A percentile compares a stretch with the other conserved stretches of the same genome.
Conservation (phyloP, 176 grass and related monocot genomes). For the Alloteropsis semialata region DNA sequence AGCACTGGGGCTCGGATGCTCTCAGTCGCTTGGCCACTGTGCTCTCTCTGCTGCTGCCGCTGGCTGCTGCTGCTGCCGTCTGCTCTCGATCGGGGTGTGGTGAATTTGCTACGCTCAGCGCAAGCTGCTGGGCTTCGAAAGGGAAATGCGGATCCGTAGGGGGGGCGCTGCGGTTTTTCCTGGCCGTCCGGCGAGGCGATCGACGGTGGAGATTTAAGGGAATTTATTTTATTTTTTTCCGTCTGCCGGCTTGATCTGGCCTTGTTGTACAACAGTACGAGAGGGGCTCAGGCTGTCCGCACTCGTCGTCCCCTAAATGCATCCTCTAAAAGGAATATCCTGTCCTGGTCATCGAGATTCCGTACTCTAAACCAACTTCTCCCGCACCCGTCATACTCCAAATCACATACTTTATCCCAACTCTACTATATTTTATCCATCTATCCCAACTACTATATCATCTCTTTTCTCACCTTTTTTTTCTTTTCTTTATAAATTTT, state of each 20-base stretch:
- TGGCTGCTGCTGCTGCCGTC: not conserved
- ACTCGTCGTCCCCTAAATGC: too few relatives aligned
- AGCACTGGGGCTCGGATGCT: slow-evolving; percentile 18
- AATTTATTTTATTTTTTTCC: not conserved
- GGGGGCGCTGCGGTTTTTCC: not conserved
- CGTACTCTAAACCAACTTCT: too few relatives aligned
- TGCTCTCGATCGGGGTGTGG: slow-evolving; percentile 13
- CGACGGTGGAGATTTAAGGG: not conserved
- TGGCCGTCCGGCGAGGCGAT: slow-evolving; percentile 6
- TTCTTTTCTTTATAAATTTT: too few relatives aligned
- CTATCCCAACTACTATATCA: too few relatives aligned
- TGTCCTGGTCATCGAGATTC: too few relatives aligned
- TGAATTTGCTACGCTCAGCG: slow-evolving; percentile 17
- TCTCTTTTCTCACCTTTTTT: too few relatives aligned
- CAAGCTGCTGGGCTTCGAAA: not conserved
- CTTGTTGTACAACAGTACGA: not conserved
- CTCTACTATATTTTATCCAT: too few relatives aligned
- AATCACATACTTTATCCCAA: too few relatives aligned
- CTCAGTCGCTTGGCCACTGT: slow-evolving; percentile 36
- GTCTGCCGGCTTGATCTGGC: not conserved
- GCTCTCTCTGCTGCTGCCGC: slow-evolving; percentile 5
- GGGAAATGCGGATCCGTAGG: slow-evolving; percentile 2
- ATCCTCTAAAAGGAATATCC: too few relatives aligned
- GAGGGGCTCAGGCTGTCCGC: too few relatives aligned
- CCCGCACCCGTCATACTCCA: too few relatives aligned